Conservation (phyloP, 192 early-diverging fungal genomes). For the Glomus cerebriforme region DNA sequence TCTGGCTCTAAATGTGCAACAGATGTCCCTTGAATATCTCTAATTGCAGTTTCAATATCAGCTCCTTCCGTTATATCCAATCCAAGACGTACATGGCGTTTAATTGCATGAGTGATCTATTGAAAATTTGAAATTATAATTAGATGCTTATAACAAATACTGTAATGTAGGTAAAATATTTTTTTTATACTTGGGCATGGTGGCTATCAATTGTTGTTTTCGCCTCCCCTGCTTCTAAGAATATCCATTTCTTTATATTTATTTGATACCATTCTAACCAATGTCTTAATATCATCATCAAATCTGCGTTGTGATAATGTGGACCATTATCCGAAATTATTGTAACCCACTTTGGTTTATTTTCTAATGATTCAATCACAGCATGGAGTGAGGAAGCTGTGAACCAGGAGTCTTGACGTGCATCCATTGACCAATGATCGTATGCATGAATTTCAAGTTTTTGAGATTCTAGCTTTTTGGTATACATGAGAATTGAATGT, state of each 20-base stretch:
- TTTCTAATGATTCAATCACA: not conserved
- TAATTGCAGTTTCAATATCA: too few relatives aligned
- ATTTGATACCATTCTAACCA: constrained; percentile 11
- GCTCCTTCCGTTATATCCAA: not conserved
- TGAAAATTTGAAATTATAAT: not conserved
- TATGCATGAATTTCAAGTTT: not conserved
- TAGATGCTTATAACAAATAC: not conserved
- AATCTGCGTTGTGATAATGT: constrained; percentile 6
- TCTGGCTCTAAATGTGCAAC: not conserved
- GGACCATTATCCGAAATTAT: constrained; percentile 17
- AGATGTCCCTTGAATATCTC: not conserved
- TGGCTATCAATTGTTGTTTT: not conserved
- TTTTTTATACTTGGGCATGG: not conserved
- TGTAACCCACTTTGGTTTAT: not conserved
- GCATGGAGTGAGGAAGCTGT: not conserved
- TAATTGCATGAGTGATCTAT: not conserved
- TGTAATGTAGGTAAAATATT: not conserved
- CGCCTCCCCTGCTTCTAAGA: not conserved
- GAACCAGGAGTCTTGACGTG: not conserved
- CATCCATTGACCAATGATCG: not conserved
- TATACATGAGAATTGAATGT: constrained; percentile 5
- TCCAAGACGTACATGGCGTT: not conserved
- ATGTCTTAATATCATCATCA: not conserved
- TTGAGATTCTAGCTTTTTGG: not conserved
- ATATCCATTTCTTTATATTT: not conserved